Evolutionary conservation across 306 rosid species (phyloP), one percentile per base, ranked within the genome.

Genomic region (Hippophae tibetana): DNA sequence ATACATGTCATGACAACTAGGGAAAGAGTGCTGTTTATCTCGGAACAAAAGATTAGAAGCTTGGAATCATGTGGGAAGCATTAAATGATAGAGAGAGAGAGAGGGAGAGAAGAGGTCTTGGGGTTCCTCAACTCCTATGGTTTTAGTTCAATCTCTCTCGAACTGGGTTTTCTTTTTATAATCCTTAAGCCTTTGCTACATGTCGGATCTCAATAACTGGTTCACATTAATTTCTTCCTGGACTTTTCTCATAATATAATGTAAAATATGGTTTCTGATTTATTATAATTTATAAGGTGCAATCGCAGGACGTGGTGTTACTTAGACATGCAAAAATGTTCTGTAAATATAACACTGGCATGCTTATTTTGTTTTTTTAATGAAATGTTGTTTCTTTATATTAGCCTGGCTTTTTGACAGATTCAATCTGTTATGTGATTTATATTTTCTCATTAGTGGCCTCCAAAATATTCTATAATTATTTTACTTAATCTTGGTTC

Each of bases 61-160:
- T 63, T 68, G 80, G 83, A 81, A 78, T 79, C 96, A 75, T 77
- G 94, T 82, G 84, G 71, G 70, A 70, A 53, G 70, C 94, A 89
- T 81, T 81, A 56, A 79, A 83, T 81, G 77, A 83, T 54, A 64
- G 70, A 62, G 74, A 64, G 70, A 57, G 64, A 11, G 50, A 9
- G 50, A 9, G 55, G 83, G 63, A 78, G 45, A 52, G 67, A 31
- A 31, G 38, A 31, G 68, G 75, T 69, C 73, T 76, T 73, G 70
- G 79, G 84, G 78, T 72, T 81, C 67, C 77, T 62, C 82, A 70
- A 67, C 61, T 26, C 58, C 5, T 71, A 14, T 69, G 69, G 64
- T 74, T 73, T 75, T 56, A 51, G 74, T 71, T 71, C 65, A 68
- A 68, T 64, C 74, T 47, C 74, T 72, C 69, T 77, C 63, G 72